Conservation (phyloP, 179 eudicot species). For the Spinacia oleracea region DNA sequence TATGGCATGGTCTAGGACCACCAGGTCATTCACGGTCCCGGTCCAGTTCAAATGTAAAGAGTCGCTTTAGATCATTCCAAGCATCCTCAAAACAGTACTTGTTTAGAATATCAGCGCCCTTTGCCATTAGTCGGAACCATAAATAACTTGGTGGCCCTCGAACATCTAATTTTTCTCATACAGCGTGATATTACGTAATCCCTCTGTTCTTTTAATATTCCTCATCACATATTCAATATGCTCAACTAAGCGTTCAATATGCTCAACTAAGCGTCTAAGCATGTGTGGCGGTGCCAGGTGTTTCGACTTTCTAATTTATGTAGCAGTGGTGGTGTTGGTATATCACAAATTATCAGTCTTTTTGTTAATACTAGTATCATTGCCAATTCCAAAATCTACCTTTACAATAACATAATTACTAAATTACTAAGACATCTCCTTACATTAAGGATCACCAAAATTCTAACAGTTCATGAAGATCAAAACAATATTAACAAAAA, state of each 20-base stretch:
- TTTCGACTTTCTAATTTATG: not conserved
- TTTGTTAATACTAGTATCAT: not conserved
- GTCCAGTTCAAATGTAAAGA: not conserved
- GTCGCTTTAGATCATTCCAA: not conserved
- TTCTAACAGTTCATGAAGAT: not conserved
- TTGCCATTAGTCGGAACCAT: not conserved
- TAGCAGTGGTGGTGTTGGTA: not conserved
- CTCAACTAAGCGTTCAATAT: too few species aligned
- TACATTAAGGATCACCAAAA: too few species aligned
- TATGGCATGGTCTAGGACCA: not conserved
- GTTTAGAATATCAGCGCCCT: too few species aligned
- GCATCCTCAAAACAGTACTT: not conserved
- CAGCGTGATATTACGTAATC: too few species aligned
- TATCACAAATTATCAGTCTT: not conserved
- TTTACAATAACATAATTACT: not conserved
- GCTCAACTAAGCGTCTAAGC: not conserved
- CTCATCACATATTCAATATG: too few species aligned
- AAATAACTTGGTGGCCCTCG: not conserved
- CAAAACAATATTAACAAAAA: not conserved
- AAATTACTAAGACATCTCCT: too few species aligned
- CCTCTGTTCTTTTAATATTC: too few species aligned
- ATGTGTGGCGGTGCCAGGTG: not conserved
- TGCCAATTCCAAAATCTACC: not conserved
- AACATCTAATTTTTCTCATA: not conserved
- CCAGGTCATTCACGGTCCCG: not conserved